Percentiles rank a stretch among this genome's conserved stretches.
phyloP scores from a whole-genome alignment of 2,329 filamentous ascomycete genomes.

The Botrytis squamosa region DNA sequence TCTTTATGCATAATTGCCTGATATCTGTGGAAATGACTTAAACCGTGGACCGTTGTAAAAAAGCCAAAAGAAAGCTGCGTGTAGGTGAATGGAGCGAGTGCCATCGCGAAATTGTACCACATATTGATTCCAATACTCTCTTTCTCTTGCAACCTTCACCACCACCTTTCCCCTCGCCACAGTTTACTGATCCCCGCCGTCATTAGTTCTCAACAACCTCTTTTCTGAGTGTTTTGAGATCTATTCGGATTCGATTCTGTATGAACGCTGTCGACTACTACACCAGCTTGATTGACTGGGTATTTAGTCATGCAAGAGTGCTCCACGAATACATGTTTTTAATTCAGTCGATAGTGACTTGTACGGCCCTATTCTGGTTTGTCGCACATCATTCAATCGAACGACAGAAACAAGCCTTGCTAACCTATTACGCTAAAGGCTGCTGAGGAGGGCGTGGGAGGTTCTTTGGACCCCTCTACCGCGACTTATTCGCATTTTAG shows the following conservation, averaged over 20 bases:
- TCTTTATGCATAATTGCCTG: conserved; percentile 16
- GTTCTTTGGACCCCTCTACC: conserved; percentile 89
- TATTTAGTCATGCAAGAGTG: conserved; percentile 38
- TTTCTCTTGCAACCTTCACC: not conserved
- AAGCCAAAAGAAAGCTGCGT: conserved; percentile 7
- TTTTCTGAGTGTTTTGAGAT: conserved; percentile 21
- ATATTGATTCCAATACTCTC: not conserved
- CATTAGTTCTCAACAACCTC: conserved; percentile 20
- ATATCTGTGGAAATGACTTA: not conserved
- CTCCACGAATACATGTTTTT: conserved; percentile 36
- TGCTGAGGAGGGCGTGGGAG: conserved; percentile 81
- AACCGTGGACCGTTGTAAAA: conserved; percentile 9
- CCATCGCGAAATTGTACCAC: conserved; percentile 11
- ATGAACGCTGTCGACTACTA: conserved; percentile 40
- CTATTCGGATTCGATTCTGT: conserved; percentile 27
- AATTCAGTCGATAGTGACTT: conserved; percentile 39
- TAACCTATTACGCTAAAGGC: conserved; percentile 51
- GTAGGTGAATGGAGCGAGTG: not conserved
- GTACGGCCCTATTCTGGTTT: conserved; percentile 38
- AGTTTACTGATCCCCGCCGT: not conserved
- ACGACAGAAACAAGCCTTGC: not conserved
- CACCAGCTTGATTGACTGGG: conserved; percentile 37
- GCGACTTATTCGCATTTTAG: conserved; percentile 84
- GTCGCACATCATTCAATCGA: conserved; percentile 7
- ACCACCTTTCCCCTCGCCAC: not conserved